Evolutionary conservation across 495 filamentous ascomycete genomes (phyloP), one percentile per base, ranked within the genome.

Genomic region (Clavariopsis aquatica): DNA sequence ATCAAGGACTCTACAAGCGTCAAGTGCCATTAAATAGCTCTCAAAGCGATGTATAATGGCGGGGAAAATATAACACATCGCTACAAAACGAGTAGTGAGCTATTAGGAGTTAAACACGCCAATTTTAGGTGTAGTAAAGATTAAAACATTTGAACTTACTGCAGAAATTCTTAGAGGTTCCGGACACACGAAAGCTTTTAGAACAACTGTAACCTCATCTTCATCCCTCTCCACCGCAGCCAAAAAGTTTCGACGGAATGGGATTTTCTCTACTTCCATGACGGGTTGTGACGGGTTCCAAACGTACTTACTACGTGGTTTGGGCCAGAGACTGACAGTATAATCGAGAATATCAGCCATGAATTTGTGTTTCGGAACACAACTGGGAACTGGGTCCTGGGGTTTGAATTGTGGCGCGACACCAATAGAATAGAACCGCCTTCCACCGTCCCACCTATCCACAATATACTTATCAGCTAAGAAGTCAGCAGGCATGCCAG

Each of bases 21-120:
- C 93, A 5, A 89, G 73, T 0, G 89, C 87, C 58, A 97, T 88
- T 17, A 98, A 78, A 60, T 87, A 90, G 0, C 88, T 86, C 62
- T 98, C 92, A 3, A 97, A 71, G 10, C 91, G 84, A 65, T 88
- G 87, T 28, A 96, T 89, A 24, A 96, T 89, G 2, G 91, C 87
- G 1, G 94, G 93, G 63, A 96, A 88, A 19, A 82, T 80, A 74
- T 92, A 62, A 75, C 82, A 87, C 82, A 80, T 89, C 34, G 84
- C 80, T 5, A 87, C 86, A 22, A 87, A 72, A 17, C 80, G 71
- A 1, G 87, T 75, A 3, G 89, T 85, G 24, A 97, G 77, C 86
- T 93, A 57, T 24, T 63, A 34, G 53, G 38, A n/a, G 41, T 34
- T 61, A 58, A 49, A 46, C 38, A 41, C 2, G 23, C 17, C 31